Evolutionary conservation across 2,329 filamentous ascomycete genomes (phyloP).

Genomic region (Penicillium sp.): DNA sequence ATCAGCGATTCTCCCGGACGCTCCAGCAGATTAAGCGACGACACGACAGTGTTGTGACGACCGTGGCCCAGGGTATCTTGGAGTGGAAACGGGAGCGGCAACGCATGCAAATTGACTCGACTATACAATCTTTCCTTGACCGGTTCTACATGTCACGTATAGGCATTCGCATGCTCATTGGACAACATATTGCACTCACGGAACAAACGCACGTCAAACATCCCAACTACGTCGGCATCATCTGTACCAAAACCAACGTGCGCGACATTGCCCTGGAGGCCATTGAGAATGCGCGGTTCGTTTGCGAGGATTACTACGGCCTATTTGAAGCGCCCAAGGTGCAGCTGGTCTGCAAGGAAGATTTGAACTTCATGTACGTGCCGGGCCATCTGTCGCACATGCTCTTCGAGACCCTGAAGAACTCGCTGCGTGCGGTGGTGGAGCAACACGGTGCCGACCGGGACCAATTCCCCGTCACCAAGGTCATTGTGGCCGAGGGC

Average conservation of each 20-base stretch:
- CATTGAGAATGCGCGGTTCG: constrained; percentile 98
- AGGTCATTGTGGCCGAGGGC: constrained; percentile 95
- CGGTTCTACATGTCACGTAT: constrained; percentile 99
- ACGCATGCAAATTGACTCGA: constrained; percentile 96
- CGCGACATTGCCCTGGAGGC: constrained; percentile 92
- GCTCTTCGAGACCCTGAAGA: constrained; percentile 99
- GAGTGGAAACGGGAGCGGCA: constrained; percentile 97
- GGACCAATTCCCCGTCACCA: constrained; percentile 93
- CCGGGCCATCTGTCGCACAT: constrained; percentile 98
- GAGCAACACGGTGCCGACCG: constrained; percentile 94
- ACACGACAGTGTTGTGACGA: constrained; percentile 96
- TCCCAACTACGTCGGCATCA: constrained; percentile 95
- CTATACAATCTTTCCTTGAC: constrained; percentile 96
- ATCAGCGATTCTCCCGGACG: constrained; percentile 83
- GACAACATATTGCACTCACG: constrained; percentile 94
- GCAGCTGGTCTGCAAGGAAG: constrained; percentile 90
- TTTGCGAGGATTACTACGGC: constrained; percentile 98
- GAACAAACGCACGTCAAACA: constrained; percentile 89
- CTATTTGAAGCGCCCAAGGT: constrained; percentile 96
- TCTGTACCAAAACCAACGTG: constrained; percentile 98
- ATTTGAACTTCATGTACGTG: constrained; percentile 99
- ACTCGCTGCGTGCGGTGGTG: constrained; percentile 93
- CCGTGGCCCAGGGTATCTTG: constrained; percentile 94
- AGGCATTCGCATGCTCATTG: constrained; percentile 98
- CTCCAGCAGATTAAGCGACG: constrained; percentile 92